These are phyloP conservation scores for Glycine latifolia DNA, from an alignment of 306 rosid genomes.

Conservation along the genomic window DNA sequence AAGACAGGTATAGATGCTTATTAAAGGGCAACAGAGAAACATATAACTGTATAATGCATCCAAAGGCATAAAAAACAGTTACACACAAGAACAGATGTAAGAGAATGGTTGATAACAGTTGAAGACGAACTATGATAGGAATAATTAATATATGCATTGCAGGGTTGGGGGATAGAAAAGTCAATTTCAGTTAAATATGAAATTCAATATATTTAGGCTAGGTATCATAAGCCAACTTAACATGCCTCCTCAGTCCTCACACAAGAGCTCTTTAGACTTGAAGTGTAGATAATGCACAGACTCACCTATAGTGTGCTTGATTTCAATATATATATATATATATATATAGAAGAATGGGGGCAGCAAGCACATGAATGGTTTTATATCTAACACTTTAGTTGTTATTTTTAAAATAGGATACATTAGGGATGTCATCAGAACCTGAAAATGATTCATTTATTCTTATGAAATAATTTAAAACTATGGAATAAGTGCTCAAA, in stretches of 20 bases:
- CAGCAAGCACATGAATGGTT: constrained; percentile 2
- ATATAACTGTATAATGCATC: constrained; percentile 34
- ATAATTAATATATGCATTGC: not conserved
- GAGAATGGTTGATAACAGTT: constrained; percentile 20
- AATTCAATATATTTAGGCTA: constrained; percentile 18
- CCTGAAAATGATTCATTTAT: constrained; percentile 13
- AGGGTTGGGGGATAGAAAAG: constrained; percentile 16
- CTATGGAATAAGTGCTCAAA: constrained; percentile 19
- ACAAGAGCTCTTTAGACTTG: not conserved
- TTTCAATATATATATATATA: not conserved
- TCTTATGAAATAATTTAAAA: constrained; percentile 16
- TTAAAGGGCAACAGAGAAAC: constrained; percentile 1
- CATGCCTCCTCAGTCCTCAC: not conserved
- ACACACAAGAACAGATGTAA: not conserved
- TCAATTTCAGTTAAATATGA: constrained; percentile 13
- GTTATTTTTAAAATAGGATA: constrained; percentile 14
- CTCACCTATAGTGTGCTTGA: not conserved
- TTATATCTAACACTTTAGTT: constrained; percentile 12
- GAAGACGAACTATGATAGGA: constrained; percentile 26
- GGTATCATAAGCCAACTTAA: constrained; percentile 18
- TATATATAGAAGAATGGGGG: not conserved
- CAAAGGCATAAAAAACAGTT: constrained; percentile 6
- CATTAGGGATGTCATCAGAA: constrained; percentile 16
- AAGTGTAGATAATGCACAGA: not conserved
- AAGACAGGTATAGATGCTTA: constrained; percentile 25